Evolutionary conservation across 345 rosid species (phyloP).

Genomic region (Syzygium oleosum): DNA sequence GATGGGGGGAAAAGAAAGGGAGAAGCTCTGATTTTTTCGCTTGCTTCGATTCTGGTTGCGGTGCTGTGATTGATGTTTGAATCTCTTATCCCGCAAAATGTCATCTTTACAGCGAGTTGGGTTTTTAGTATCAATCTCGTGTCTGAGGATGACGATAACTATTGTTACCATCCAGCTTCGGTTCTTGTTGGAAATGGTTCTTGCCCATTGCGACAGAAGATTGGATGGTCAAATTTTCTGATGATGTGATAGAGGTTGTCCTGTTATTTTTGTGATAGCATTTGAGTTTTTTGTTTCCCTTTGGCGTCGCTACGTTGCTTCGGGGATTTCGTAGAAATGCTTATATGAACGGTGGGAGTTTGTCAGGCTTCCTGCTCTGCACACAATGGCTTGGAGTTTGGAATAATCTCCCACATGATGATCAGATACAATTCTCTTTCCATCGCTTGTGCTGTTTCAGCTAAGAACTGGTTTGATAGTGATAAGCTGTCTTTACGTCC

Average conservation of each 20-base stretch:
- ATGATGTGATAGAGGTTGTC: background rate
- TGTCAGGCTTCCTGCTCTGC: slow-evolving; percentile 29
- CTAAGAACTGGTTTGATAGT: background rate
- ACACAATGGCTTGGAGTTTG: slow-evolving; percentile 25
- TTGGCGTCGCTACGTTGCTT: background rate
- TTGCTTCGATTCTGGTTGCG: background rate
- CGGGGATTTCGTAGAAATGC: slow-evolving; percentile 7
- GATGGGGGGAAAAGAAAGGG: background rate
- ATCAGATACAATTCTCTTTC: background rate
- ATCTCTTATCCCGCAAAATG: slow-evolving; percentile 3
- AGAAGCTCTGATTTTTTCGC: background rate
- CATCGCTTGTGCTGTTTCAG: background rate
- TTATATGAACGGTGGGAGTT: slow-evolving; percentile 10
- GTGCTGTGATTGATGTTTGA: slow-evolving; percentile 2
- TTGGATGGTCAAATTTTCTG: slow-evolving; percentile 18
- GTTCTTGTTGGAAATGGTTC: background rate
- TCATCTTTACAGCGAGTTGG: slow-evolving; percentile 35
- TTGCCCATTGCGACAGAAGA: background rate
- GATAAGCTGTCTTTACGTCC: background rate
- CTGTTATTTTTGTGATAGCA: background rate
- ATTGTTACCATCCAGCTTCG: slow-evolving; percentile 3
- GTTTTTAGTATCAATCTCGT: slow-evolving; percentile 5
- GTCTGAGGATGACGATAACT: slow-evolving; percentile 28
- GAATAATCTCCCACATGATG: slow-evolving; percentile 25
- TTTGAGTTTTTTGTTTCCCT: background rate